Base-by-base conservation (phyloP, 192 early-diverging fungal genomes). In the Podila horticola region DNA sequence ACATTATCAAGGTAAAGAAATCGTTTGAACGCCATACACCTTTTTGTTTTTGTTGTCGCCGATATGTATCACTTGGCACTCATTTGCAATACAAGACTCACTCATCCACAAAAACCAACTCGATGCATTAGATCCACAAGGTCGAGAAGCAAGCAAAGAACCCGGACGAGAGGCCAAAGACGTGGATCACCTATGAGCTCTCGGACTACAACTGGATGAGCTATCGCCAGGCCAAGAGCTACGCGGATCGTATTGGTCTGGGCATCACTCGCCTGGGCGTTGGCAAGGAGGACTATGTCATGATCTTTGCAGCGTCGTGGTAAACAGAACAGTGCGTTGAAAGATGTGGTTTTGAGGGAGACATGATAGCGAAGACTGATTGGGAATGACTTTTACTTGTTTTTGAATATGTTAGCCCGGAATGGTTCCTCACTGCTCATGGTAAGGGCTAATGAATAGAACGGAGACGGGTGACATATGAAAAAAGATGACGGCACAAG, bases 101-200 rank as follows among this genome's bases (percentile, higher is more conserved):
- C 2, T 17, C 34, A 28, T 9, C 29, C 26, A 48, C 1, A 30
- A 52, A 4, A 8, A 28, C 29, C 0, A 20, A 41, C 38, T 41
- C 12, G 38, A 4, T 8, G 22, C 12, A 9, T 6, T 49, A 84
- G 72, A 34, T 74, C 31, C 83, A 74, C 36, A 71, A 71, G 57
- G 66, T 63, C 51, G 72, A 84, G 41, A 79, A 79, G 69, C 58
- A 76, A 12, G 20, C 75, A 5, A 58, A 60, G 28, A 74, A 66
- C 60, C 61, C 59, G 22, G 72, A 62, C 30, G 74, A 71, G 31
- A 74, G 89, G 70, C 85, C 77, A 38, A 95, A 95, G 70, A 90
- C 82, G 51, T 95, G 92, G 92, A 89, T 86, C 61, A 90, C 84
- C 31, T 92, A 90, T 71, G 92, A 94, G 66, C 83, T 94, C 58